These are phyloP conservation scores for Neophaeococcomyces mojaviensis DNA, from an alignment of 2,329 filamentous ascomycete genomes.

Conservation along the genomic window DNA sequence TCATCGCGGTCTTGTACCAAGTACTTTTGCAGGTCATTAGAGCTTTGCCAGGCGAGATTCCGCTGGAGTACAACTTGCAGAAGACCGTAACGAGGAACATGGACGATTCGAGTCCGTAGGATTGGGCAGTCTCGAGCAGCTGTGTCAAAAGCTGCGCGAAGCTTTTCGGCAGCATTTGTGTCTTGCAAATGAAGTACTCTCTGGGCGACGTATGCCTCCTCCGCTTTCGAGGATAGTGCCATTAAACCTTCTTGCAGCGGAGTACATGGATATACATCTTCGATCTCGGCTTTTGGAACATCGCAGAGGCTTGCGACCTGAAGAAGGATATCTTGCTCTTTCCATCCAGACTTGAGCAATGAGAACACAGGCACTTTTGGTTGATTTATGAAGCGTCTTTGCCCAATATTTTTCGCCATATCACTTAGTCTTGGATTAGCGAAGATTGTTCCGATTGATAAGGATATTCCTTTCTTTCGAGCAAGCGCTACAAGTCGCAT, in stretches of 20 bases:
- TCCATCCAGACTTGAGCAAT: conserved; percentile 21
- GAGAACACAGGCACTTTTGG: conserved; percentile 11
- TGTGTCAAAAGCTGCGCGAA: conserved; percentile 42
- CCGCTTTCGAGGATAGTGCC: conserved; percentile 41
- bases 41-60: conserved; percentile 30
- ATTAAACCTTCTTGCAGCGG: conserved; percentile 39
- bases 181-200: conserved; percentile 35
- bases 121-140: conserved; percentile 40
- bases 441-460: conserved; percentile 26
- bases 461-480: conserved; percentile 13
- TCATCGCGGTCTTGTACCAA: conserved; percentile 23
- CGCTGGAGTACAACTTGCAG: conserved; percentile 35
- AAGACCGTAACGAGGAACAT: conserved; percentile 31
- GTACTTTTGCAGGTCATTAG: conserved; percentile 24
- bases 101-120: conserved; percentile 41
- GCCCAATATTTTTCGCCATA: conserved; percentile 42
- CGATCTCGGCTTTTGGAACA: conserved; percentile 25
- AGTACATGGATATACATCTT: conserved; percentile 38
- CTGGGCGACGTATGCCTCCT: conserved; percentile 43
- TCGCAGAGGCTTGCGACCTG: conserved; percentile 30
- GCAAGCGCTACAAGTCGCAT: conserved; percentile 26
- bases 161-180: conserved; percentile 33
- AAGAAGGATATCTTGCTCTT: conserved; percentile 25
- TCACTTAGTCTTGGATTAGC: conserved; percentile 35
- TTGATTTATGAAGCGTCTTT: conserved; percentile 15